Evolutionary conservation across 2,329 filamentous ascomycete species (phyloP), one percentile per base, ranked within the genome.

Genomic region (Aspergillus texensis): DNA sequence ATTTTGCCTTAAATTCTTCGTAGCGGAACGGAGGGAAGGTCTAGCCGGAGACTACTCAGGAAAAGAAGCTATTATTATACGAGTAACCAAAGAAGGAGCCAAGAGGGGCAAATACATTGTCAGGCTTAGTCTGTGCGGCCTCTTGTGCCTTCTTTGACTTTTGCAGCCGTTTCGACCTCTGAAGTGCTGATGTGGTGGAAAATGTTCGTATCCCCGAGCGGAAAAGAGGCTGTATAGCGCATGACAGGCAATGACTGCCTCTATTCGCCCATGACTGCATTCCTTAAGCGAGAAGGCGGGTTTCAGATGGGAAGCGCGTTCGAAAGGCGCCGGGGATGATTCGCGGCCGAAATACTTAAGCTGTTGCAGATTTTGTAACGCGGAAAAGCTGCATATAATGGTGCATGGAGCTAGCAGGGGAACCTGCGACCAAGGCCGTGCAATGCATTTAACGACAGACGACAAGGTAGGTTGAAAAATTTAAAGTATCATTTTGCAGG

Each of bases 261-360:
- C 66, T 73, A 58, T 68, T 70, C 60, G 70, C 70, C 71, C 79
- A 77, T 74, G 72, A 67, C 74, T 74, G 78, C 81, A 83, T 82
- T 70, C 74, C 74, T 71, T 58, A 46, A 63, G 52, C 32, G 28
- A 24, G n/a, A 30, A 43, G 11, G 46, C 14, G 24, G n/a, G 14
- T 10, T 59, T 16, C 39, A 48, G 56, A 26, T 3, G 24, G 36
- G 30, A 5, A 55, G 30, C 32, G n/a, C 32, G 21, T 36, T 55
- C 21, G n/a, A 55, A 36, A 26, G 32, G 52, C 52, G 21, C 5
- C 6, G 32, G 6, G 12, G 16, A 24, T 14, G 21, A 21, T 55
- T 55, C n/a, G 34, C 32, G 16, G 21, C 32, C 21, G 32, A 41
- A 24, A 45, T 45, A 57, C 28, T 55, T 55, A 36, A 26, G 52